These are phyloP conservation scores for Uronychia setigera DNA, from an alignment of 73 alveolate genomes.

Conservation along the genomic window DNA sequence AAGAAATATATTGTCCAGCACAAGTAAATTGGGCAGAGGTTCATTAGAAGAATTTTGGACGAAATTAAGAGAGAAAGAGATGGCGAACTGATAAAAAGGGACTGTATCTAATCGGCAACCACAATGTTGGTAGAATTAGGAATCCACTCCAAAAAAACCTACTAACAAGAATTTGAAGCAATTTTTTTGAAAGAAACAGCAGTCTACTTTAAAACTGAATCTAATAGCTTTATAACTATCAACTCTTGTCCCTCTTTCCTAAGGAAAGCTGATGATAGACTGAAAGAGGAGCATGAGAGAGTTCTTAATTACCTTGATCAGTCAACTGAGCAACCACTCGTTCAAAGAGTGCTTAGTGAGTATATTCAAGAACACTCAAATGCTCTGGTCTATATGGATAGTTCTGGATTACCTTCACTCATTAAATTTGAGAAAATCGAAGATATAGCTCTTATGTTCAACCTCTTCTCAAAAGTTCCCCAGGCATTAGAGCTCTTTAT, in stretches of 20 bases:
- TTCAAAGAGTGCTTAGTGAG: conserved; percentile 36
- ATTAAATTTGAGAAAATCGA: conserved; percentile 33
- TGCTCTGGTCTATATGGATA: conserved; percentile 54
- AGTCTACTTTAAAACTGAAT: conserved; percentile 49
- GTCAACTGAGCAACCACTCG: conserved; percentile 45
- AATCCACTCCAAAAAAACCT: conserved; percentile 58
- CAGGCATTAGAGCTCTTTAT: conserved; percentile 11
- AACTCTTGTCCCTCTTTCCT: conserved; percentile 67
- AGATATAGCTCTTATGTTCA: conserved; percentile 56
- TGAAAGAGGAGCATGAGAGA: conserved; percentile 75
- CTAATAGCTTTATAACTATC: conserved; percentile 50
- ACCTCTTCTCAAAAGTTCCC: conserved; percentile 45
- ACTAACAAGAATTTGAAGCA: conserved; percentile 61
- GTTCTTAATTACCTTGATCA: conserved; percentile 38
- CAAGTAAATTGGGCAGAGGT: conserved; percentile 39
- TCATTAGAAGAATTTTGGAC: conserved; percentile 40
- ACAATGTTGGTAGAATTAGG: conserved; percentile 76
- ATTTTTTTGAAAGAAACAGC: conserved; percentile 45
- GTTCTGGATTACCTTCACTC: conserved; percentile 48
- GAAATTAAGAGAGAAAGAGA: conserved; percentile 66
- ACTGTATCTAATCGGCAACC: conserved; percentile 49
- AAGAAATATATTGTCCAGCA: conserved; percentile 55
- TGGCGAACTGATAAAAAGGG: conserved; percentile 72
- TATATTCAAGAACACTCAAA: conserved; percentile 49
- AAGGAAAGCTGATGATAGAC: conserved; percentile 67